These are phyloP conservation scores for Lodderomyces metapsilosis DNA, from an alignment of 1,139 yeast genomes.

Conservation along the genomic window DNA sequence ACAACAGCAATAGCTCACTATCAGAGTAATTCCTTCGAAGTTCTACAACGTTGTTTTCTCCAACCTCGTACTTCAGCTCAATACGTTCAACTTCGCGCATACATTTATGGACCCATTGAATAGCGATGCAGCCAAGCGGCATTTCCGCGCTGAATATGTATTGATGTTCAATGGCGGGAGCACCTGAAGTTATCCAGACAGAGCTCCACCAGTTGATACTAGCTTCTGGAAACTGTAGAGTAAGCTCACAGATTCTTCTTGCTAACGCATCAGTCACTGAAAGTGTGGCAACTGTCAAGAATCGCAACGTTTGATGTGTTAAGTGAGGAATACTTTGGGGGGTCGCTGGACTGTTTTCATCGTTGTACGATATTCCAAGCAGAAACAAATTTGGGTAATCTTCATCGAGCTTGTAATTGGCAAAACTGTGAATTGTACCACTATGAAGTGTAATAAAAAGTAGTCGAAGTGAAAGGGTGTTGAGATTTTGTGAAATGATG, in stretches of 20 bases:
- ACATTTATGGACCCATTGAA: background rate
- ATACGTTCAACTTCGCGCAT: background rate
- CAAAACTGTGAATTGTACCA: background rate
- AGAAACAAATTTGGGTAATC: background rate
- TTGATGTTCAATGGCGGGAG: background rate
- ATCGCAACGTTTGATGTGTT: background rate
- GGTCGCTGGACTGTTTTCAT: background rate
- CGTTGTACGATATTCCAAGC: background rate
- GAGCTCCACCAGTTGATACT: background rate
- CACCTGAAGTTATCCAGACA: background rate
- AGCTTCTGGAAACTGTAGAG: background rate
- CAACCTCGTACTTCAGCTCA: background rate
- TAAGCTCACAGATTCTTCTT: background rate
- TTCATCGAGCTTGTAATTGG: background rate
- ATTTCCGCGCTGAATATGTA: background rate
- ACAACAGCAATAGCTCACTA: background rate
- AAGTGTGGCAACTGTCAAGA: background rate
- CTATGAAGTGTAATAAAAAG: background rate
- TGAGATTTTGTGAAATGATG: background rate
- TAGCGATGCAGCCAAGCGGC: background rate
- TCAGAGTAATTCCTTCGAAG: background rate
- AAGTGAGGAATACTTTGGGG: background rate
- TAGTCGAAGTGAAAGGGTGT: background rate
- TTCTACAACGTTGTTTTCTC: background rate
- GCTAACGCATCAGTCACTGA: background rate